phyloP scores from a whole-genome alignment of 805 yeast genomes.

The Saccharomycopsis amapae region DNA sequence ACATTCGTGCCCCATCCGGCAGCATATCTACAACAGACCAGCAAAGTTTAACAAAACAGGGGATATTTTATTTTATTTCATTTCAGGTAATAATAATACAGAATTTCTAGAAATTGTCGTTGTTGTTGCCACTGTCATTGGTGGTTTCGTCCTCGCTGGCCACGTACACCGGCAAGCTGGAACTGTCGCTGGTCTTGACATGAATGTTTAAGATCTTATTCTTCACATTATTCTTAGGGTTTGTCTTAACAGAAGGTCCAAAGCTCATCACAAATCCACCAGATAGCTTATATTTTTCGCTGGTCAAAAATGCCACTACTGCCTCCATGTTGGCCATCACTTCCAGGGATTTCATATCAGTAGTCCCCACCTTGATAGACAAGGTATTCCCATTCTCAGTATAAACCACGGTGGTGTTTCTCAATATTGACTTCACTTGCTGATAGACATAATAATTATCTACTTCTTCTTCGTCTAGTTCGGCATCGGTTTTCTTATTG shows the following conservation, averaged over 20 bases:
- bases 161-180: constrained; percentile 14
- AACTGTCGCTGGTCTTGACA: constrained; percentile 17
- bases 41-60: too few species aligned
- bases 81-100: too few species aligned
- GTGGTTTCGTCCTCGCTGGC: background rate
- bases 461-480: constrained; percentile 49
- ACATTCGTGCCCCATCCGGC: too few species aligned
- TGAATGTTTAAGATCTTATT: constrained; percentile 10
- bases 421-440: constrained; percentile 59
- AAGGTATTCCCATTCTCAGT: constrained; percentile 51
- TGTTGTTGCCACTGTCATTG: too few species aligned
- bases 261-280: constrained; percentile 37
- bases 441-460: constrained; percentile 57
- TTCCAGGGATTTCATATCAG: constrained; percentile 37
- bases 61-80: too few species aligned
- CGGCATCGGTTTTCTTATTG: constrained; percentile 19
- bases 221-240: background rate
- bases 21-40: too few species aligned
- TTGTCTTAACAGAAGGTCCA: constrained; percentile 1
- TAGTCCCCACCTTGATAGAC: constrained; percentile 51
- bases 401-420: constrained; percentile 57
- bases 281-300: constrained; percentile 40
- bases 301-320: constrained; percentile 42
- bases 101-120: too few species aligned
- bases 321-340: constrained; percentile 47